Conservation (phyloP, 2,329 filamentous ascomycete genomes). For the Davidsoniella australis region DNA sequence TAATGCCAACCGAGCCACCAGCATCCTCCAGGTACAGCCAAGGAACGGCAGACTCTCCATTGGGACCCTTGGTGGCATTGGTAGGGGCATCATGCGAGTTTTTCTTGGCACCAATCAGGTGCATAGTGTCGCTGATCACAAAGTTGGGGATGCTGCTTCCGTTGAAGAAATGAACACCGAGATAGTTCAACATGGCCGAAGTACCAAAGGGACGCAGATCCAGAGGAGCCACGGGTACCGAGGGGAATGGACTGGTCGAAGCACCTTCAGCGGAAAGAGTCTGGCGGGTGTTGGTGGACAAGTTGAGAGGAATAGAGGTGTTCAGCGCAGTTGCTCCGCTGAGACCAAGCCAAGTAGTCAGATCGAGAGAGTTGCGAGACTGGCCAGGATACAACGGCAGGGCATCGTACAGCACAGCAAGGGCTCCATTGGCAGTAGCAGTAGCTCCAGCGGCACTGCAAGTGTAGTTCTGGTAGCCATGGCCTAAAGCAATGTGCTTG, state of each 20-base stretch:
- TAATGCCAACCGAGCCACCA: slow-evolving; percentile 3
- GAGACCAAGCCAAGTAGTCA: slow-evolving; percentile 22
- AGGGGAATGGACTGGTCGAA: slow-evolving; percentile 29
- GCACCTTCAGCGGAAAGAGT: slow-evolving; percentile 23
- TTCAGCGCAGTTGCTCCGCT: slow-evolving; percentile 24
- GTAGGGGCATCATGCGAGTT: slow-evolving; percentile 20
- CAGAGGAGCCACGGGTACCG: slow-evolving; percentile 21
- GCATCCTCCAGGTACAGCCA: slow-evolving; percentile 10
- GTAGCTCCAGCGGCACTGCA: background rate
- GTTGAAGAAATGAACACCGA: slow-evolving; percentile 55
- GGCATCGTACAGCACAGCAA: slow-evolving; percentile 44
- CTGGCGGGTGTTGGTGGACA: slow-evolving; percentile 18
- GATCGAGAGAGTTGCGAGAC: slow-evolving; percentile 21
- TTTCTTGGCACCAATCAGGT: slow-evolving; percentile 31
- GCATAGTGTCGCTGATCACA: slow-evolving; percentile 27
- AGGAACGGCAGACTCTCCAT: slow-evolving; percentile 5
- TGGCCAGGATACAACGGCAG: slow-evolving; percentile 33
- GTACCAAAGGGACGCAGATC: slow-evolving; percentile 23
- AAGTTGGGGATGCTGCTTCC: slow-evolving; percentile 38
- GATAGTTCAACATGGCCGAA: slow-evolving; percentile 22
- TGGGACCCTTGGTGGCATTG: slow-evolving; percentile 1
- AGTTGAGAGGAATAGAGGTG: slow-evolving; percentile 31
- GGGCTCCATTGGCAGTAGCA: slow-evolving; percentile 23
- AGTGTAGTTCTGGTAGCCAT: slow-evolving; percentile 49
- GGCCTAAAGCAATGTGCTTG: slow-evolving; percentile 41